Evolutionary conservation across 2,329 filamentous ascomycete genomes (phyloP).

Genomic region (Botrytis sinoallii): DNA sequence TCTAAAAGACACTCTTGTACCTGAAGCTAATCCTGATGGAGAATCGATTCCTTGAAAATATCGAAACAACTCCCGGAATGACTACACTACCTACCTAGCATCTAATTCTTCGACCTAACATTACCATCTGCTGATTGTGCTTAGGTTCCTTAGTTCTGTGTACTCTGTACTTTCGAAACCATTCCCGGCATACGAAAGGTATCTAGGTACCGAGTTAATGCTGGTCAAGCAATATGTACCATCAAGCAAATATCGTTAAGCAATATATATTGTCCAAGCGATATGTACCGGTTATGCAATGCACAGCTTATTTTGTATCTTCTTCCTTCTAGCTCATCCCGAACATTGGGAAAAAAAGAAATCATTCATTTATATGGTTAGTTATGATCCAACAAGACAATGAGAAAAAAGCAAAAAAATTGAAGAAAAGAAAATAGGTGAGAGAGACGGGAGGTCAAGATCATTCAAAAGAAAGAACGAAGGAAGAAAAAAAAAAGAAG

Average conservation of each 20-base stretch:
- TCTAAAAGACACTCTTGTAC: constrained; percentile 4
- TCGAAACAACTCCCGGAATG: constrained; percentile 5
- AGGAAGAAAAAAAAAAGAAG: not conserved
- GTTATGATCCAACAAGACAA: not conserved
- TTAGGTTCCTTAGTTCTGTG: not conserved
- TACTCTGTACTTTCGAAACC: not conserved
- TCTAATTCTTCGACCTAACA: not conserved
- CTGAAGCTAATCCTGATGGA: constrained; percentile 16
- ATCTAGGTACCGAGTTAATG: not conserved
- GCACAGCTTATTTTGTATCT: not conserved
- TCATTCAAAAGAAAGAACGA: not conserved
- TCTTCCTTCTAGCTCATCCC: not conserved
- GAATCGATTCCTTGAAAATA: constrained; percentile 1
- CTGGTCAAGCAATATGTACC: constrained; percentile 9
- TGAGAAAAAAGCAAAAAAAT: not conserved
- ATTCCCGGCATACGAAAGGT: constrained; percentile 9
- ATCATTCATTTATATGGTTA: not conserved
- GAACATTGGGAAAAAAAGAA: not conserved
- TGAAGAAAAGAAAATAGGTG: not conserved
- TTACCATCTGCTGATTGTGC: not conserved
- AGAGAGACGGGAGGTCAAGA: not conserved
- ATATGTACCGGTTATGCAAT: constrained; percentile 15
- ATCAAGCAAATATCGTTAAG: not conserved
- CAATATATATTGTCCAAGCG: constrained; percentile 1
- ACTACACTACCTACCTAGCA: constrained; percentile 1